phyloP scores from a whole-genome alignment of 768 basidiomycete species.

The Russula olivacea region DNA sequence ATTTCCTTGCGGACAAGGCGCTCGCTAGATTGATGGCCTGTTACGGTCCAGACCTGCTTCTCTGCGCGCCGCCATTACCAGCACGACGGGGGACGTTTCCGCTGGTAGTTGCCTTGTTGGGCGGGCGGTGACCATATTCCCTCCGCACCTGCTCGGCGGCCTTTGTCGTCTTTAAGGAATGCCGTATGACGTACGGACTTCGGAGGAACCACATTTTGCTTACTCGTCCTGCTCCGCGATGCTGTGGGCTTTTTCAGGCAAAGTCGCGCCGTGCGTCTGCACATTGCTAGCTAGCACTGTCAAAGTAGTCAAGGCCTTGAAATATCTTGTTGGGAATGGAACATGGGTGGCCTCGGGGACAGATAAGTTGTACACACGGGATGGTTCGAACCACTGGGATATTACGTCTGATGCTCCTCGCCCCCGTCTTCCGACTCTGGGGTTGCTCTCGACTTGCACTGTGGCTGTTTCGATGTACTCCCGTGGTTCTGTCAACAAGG shows the following conservation, averaged over 20 bases:
- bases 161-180: conserved; percentile 5
- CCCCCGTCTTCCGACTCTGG: conserved; percentile 4
- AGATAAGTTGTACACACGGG: not conserved
- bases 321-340: not conserved
- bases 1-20: conserved; percentile 4
- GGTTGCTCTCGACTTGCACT: not conserved
- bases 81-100: not conserved
- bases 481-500: conserved; percentile 12
- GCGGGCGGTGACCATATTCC: not conserved
- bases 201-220: not conserved
- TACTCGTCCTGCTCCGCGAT: not conserved
- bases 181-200: conserved; percentile 2
- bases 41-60: not conserved
- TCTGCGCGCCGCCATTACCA: not conserved
- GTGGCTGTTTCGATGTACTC: conserved; percentile 10
- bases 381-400: not conserved
- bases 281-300: not conserved
- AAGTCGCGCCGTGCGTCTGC: not conserved
- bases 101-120: conserved; percentile 4
- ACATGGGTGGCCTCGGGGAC: not conserved
- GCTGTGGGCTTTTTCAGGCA: too few species aligned
- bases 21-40: not conserved
- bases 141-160: not conserved
- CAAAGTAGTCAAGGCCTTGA: not conserved
- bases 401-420: conserved; percentile 12